Base-by-base conservation (phyloP, 768 basidiomycete genomes). In the Suillus luteus region DNA sequence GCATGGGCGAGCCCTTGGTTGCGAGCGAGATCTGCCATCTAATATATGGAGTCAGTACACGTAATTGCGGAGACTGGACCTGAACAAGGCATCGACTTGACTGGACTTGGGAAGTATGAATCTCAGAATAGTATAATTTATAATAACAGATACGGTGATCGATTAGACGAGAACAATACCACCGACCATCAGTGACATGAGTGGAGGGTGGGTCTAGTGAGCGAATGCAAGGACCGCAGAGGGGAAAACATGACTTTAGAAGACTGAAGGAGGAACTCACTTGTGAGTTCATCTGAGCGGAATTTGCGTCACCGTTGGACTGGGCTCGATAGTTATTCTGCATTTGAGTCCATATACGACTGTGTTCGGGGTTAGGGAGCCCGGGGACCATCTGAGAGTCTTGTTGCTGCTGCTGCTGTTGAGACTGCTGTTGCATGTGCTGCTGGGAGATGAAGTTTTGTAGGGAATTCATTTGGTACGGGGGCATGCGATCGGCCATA, bases 401-500 rank as follows among this genome's bases (percentile, higher is more conserved):
- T 73, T 70, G 75, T 54, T 76, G 77, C 44, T 46, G 78, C 66
- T 79, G 77, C 59, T 80, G 74, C 61, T 79, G 75, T 64, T 74
- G 73, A 62, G 77, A 76, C 49, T 77, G 78, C 41, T 76, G 76
- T 58, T 73, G 76, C 63, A 80, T 76, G 54, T 78, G 79, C 41
- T 77, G 76, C 59, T 83, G 83, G 66, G 80, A 78, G 38, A 80
- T 77, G 68, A 83, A 73, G 63, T 67, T 76, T 62, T 78, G 74
- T 63, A 77, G 75, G 64, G 84, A 75, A 52, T 85, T 76, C 82
- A 88, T 85, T 68, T 79, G 66, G 73, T 86, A 87, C 75, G 80
- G 81, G 70, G 80, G 71, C 59, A 80, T 72, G 74, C 83, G 85
- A 83, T 89, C 86, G 72, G 87, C 85, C 87, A 87, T 87, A 76